Percentiles rank a stretch among this genome's conserved stretches.
phyloP scores from a whole-genome alignment of 257 asterid genomes.

The Solanum appendiculatum region DNA sequence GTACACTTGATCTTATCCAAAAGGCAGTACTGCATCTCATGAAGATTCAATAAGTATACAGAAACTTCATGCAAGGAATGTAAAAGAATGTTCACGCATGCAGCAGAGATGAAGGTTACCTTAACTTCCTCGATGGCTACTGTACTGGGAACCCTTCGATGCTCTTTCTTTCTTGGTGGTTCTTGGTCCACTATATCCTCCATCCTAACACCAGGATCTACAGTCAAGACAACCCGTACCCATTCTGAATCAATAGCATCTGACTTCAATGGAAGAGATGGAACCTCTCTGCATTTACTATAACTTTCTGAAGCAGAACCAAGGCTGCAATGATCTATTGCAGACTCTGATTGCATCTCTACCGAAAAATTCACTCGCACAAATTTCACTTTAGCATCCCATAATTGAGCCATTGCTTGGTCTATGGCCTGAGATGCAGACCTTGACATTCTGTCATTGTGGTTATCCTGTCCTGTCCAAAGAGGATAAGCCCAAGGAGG shows the following conservation, averaged over 20 bases:
- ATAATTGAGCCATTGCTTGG: constrained; percentile 90
- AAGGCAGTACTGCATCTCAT: not conserved
- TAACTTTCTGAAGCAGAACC: constrained; percentile 17
- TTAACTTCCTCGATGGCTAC: constrained; percentile 97
- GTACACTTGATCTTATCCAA: not conserved
- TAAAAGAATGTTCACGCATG: not conserved
- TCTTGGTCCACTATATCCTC: constrained; percentile 92
- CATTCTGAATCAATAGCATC: constrained; percentile 37
- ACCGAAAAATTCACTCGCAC: constrained; percentile 49
- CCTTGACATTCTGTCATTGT: constrained; percentile 77
- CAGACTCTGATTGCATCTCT: constrained; percentile 33
- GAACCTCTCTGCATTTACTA: constrained; percentile 29
- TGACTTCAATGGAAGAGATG: constrained; percentile 26
- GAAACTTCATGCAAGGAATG: not conserved
- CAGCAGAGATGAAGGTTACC: constrained; percentile 29
- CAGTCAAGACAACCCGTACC: constrained; percentile 42
- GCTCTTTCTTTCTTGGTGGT: constrained; percentile 84
- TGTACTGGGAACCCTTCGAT: constrained; percentile 98
- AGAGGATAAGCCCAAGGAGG: constrained; percentile 99
- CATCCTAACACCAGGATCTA: constrained; percentile 95
- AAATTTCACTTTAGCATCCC: constrained; percentile 72
- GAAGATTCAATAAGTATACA: not conserved
- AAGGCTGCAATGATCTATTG: constrained; percentile 2
- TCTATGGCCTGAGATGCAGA: constrained; percentile 97
- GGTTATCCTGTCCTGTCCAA: constrained; percentile 75